A percentile compares a stretch with the other conserved stretches of the same genome.
These are phyloP conservation scores for Astrephomene gubernaculifera DNA, from an alignment of 139 green algal genomes.

Conservation along the genomic window DNA sequence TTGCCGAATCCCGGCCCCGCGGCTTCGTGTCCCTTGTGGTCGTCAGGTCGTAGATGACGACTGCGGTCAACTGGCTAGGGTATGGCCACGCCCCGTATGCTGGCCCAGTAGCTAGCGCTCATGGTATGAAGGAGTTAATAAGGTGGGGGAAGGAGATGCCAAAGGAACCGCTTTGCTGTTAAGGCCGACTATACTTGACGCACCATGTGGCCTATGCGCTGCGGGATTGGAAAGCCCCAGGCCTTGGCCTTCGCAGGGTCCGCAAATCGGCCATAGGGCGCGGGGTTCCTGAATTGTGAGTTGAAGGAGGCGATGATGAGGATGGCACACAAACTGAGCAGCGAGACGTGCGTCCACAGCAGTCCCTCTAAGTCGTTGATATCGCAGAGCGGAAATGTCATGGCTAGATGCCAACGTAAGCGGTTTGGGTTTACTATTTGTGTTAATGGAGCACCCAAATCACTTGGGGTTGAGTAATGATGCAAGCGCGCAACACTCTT, in stretches of 20 bases:
- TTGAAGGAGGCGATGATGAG: slow-evolving; percentile 17
- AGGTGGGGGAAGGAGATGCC: neutral
- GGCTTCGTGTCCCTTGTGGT: neutral
- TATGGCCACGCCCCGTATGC: neutral
- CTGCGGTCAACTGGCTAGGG: neutral
- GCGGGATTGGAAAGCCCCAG: slow-evolving; percentile 22
- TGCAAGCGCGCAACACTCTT: too few species aligned
- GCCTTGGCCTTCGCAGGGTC: neutral
- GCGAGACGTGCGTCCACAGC: slow-evolving; percentile 11
- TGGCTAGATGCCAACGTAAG: neutral
- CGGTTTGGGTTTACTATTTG: neutral
- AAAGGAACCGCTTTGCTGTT: too few species aligned
- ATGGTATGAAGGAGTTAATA: neutral
- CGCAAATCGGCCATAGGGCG: slow-evolving; percentile 19
- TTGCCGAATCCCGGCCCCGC: too few species aligned
- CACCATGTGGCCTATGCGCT: slow-evolving; percentile 13
- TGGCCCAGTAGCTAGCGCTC: neutral
- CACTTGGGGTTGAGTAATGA: neutral
- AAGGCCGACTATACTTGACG: too few species aligned
- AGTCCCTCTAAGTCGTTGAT: slow-evolving; percentile 1
- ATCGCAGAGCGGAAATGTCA: slow-evolving; percentile 24
- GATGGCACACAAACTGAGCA: neutral
- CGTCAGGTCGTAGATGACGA: too few species aligned
- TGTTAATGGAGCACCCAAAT: neutral
- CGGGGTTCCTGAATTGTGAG: slow-evolving; percentile 22